These are phyloP conservation scores for Phytophthora hybrid DNA, from an alignment of 352 stramenopile species.

Conservation along the genomic window DNA sequence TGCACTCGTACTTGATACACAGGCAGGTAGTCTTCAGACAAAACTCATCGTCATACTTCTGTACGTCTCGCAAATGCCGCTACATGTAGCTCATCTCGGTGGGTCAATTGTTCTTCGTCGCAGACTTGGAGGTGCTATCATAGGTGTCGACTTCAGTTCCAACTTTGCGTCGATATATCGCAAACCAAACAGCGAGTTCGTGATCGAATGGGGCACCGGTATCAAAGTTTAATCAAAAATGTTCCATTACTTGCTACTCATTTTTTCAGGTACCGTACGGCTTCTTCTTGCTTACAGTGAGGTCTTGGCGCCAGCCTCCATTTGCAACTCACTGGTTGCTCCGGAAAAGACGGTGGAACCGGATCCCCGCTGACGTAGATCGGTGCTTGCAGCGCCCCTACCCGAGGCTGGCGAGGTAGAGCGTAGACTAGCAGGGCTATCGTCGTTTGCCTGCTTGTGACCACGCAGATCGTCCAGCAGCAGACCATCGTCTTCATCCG, in stretches of 20 bases:
- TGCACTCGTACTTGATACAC: neutral
- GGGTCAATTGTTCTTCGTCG: no score
- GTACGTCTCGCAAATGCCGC: neutral
- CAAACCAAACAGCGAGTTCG: neutral
- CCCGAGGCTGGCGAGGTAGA: constrained; percentile 29
- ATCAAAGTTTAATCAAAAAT: neutral
- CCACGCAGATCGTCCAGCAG: constrained; percentile 44
- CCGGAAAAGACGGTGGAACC: constrained; percentile 1
- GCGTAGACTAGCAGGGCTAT: constrained; percentile 22
- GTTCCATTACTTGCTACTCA: neutral
- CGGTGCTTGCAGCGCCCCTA: constrained; percentile 13
- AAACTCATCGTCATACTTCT: neutral
- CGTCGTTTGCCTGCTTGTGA: constrained; percentile 14
- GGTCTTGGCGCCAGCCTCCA: constrained; percentile 34
- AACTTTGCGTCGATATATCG: neutral
- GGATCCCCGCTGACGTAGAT: constrained; percentile 39
- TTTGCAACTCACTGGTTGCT: constrained; percentile 18
- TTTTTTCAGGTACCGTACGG: neutral
- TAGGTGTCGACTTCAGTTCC: neutral
- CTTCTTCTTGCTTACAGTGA: constrained; percentile 28
- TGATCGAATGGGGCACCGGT: no score
- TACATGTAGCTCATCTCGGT: neutral
- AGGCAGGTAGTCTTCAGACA: neutral
- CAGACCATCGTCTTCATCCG: constrained; percentile 48
- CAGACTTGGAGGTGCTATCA: neutral